Conservation (phyloP, 2,329 filamentous ascomycete genomes). For the Beauveria scarabaeidicola region DNA sequence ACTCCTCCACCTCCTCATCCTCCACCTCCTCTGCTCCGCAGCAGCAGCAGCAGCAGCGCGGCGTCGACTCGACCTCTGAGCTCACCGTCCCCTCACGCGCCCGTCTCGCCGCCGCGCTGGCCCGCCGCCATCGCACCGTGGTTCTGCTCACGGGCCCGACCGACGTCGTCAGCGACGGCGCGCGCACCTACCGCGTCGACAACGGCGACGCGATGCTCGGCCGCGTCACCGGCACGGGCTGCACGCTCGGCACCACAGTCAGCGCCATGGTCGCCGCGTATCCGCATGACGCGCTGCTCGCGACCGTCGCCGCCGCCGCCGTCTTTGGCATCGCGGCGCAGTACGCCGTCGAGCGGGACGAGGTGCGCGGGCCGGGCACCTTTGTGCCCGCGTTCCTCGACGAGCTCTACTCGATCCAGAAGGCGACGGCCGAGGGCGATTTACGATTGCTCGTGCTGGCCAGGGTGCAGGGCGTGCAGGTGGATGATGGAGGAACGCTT, state of each 20-base stretch:
- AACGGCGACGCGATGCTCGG: slow-evolving; percentile 72
- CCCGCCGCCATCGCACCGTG: slow-evolving; percentile 58
- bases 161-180: slow-evolving; percentile 72
- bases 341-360: slow-evolving; percentile 50
- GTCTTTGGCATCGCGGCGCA: slow-evolving; percentile 72
- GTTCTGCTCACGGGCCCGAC: slow-evolving; percentile 74
- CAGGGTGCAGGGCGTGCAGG: slow-evolving; percentile 35
- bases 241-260: slow-evolving; percentile 73
- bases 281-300: slow-evolving; percentile 56
- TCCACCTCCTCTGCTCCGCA: slow-evolving; percentile 51
- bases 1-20: too few species aligned
- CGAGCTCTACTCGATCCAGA: slow-evolving; percentile 46
- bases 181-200: slow-evolving; percentile 54
- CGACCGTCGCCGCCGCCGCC: slow-evolving; percentile 63
- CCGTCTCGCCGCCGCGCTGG: slow-evolving; percentile 55
- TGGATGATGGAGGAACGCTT: slow-evolving; percentile 13
- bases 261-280: slow-evolving; percentile 64
- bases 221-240: slow-evolving; percentile 71
- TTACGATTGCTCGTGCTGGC: slow-evolving; percentile 43
- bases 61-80: slow-evolving; percentile 69
- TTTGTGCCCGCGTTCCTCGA: slow-evolving; percentile 85
- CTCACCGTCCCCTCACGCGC: slow-evolving; percentile 45
- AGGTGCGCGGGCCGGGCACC: slow-evolving; percentile 71
- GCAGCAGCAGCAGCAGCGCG: slow-evolving; percentile 73
- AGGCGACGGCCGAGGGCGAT: slow-evolving; percentile 39